Percentiles rank a stretch among this genome's conserved stretches.
Evolutionary conservation across 805 yeast species (phyloP).

Genomic region (Wickerhamomyces canadensis): DNA sequence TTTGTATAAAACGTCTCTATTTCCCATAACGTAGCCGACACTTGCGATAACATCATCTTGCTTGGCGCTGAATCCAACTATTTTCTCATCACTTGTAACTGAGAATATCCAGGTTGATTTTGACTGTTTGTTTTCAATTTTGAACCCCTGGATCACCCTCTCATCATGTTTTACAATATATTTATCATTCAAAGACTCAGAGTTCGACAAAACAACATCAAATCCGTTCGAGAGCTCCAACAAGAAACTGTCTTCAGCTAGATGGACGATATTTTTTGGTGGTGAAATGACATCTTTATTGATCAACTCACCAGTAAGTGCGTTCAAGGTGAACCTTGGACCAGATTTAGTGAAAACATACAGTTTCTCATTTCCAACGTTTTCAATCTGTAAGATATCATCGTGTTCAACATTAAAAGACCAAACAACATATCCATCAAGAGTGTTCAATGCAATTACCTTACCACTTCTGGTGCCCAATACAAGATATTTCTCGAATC

Average conservation of each 20-base stretch:
- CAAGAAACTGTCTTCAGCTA: constrained; percentile 16
- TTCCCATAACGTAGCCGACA: constrained; percentile 62
- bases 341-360: constrained; percentile 18
- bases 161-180: constrained; percentile 22
- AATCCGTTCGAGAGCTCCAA: constrained; percentile 13
- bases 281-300: constrained; percentile 10
- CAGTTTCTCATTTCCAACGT: constrained; percentile 10
- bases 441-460: constrained; percentile 38
- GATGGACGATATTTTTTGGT: constrained; percentile 6
- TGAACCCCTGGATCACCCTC: constrained; percentile 22
- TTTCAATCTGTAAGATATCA: constrained; percentile 22
- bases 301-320: constrained; percentile 25
- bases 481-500: constrained; percentile 38
- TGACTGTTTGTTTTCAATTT: constrained; percentile 13
- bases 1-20: constrained; percentile 75
- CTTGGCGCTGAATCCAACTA: constrained; percentile 36
- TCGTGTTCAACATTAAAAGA: constrained; percentile 17
- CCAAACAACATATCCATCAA: constrained; percentile 39
- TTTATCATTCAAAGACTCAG: constrained; percentile 13
- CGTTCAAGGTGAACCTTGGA: constrained; percentile 16
- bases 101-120: constrained; percentile 34
- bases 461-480: constrained; percentile 35
- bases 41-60: constrained; percentile 42
- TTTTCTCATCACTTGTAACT: constrained; percentile 26
- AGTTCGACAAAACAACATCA: constrained; percentile 17